Conservation (phyloP, 352 stramenopile genomes). For the Globisporangium irregulare region DNA sequence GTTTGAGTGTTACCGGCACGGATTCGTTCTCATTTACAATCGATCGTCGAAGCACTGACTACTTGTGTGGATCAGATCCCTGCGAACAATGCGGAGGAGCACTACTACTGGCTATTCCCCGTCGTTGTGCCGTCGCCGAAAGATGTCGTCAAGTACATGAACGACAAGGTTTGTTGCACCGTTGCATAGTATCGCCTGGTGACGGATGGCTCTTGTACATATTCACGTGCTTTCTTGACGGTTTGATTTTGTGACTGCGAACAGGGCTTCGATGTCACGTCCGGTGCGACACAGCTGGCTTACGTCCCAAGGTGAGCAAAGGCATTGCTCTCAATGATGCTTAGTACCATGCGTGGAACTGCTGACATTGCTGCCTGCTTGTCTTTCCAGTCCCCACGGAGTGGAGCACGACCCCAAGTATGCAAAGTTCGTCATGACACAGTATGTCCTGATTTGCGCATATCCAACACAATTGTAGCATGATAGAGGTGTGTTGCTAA, state of each 20-base stretch:
- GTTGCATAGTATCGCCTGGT: background rate
- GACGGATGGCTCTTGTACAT: background rate
- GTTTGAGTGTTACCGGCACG: background rate
- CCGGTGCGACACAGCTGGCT: slow-evolving; percentile 65
- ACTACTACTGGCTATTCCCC: slow-evolving; percentile 85
- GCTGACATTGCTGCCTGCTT: background rate
- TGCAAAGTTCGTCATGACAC: slow-evolving; percentile 74
- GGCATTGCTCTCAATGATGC: no score
- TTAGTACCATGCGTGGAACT: no score
- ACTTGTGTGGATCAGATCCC: slow-evolving; percentile 40
- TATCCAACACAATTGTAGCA: background rate
- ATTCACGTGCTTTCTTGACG: background rate
- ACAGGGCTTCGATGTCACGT: slow-evolving; percentile 81
- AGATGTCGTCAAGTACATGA: slow-evolving; percentile 65
- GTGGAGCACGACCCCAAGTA: slow-evolving; percentile 48
- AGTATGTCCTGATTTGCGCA: slow-evolving; percentile 27
- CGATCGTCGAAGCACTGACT: background rate
- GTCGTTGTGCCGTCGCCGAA: slow-evolving; percentile 59
- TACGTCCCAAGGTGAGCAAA: slow-evolving; percentile 57
- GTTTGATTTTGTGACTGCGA: background rate
- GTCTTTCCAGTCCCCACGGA: slow-evolving; percentile 35
- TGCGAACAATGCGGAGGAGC: slow-evolving; percentile 45
- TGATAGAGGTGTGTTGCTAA: background rate
- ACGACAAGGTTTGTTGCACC: slow-evolving; percentile 40
- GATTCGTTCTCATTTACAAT: background rate